Evolutionary conservation across 2,329 filamentous ascomycete species (phyloP), one percentile per base, ranked within the genome.

Genomic region (Sporothrix mexicana): DNA sequence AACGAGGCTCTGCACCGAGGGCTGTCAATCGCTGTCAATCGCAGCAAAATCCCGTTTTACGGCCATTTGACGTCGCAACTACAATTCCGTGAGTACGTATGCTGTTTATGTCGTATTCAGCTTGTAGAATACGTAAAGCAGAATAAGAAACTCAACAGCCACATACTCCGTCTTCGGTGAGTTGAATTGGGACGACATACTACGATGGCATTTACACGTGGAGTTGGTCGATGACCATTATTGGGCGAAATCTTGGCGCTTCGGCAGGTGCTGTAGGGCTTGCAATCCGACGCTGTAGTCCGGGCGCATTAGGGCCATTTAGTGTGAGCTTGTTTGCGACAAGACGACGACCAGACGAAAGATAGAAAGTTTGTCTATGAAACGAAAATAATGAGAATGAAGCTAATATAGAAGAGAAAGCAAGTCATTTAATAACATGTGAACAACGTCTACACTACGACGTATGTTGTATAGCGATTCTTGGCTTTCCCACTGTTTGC

Each of bases 191-290:
- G 41, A 10, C 61, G 15, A 13, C 8, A n/a, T n/a, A n/a, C n/a
- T n/a, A n/a, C n/a, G n/a, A n/a, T n/a, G 30, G 13, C 23, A 51
- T 10, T 43, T 51, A 17, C 68, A 70, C 69, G 69, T 70, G 69
- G 41, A 13, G 41, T 43, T n/a, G 7, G 30, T 20, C 36, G n/a
- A 55, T 15, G 15, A 0, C 15, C 20, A 12, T 17, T 17, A 70
- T 70, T 70, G 69, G 69, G 15, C 2, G 20, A 49, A 8, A 17
- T 25, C 13, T 30, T 20, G 12, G n/a, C 62, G 49, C 49, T 30
- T 43, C 30, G 47, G 66, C 66, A 55, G 5, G 25, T 15, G 30
- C 4, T 6, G 2, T 12, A 7, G 20, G 8, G 6, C 23, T 66
- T 8, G 15, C 12, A 53, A 53, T 10, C 5, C 23, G 41, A 20